A percentile compares a stretch with the other conserved stretches of the same genome.
Conservation (phyloP, 73 alveolate species). For the Diophrys appendiculata region DNA sequence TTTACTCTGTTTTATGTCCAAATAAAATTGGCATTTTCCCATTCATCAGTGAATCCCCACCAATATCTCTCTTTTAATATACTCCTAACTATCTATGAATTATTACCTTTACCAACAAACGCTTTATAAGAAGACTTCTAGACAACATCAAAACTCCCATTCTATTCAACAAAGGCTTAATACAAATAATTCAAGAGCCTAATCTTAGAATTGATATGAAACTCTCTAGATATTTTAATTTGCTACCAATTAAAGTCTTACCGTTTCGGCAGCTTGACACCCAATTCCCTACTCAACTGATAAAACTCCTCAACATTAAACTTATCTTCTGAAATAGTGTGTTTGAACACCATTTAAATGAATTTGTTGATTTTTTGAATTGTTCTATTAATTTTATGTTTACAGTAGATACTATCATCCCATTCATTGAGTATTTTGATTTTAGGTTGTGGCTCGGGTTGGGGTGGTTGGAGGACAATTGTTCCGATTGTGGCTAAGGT, state of each 20-base stretch:
- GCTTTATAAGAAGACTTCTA: not conserved
- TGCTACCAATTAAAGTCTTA: not conserved
- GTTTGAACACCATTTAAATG: not conserved
- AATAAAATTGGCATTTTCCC: conserved; percentile 47
- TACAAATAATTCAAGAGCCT: too few species aligned
- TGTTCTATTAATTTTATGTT: not conserved
- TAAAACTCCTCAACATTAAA: not conserved
- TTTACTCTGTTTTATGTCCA: conserved; percentile 54
- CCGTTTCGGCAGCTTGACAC: not conserved
- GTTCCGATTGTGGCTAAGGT: too few species aligned
- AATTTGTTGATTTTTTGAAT: too few species aligned
- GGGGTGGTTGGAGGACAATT: not conserved
- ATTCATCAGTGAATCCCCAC: conserved; percentile 46
- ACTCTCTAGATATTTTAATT: not conserved
- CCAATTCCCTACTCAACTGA: not conserved
- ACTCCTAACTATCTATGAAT: conserved; percentile 32
- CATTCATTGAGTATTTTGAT: not conserved
- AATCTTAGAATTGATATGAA: not conserved
- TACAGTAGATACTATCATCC: not conserved
- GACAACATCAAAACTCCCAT: not conserved
- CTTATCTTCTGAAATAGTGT: not conserved
- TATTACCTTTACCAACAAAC: conserved; percentile 49
- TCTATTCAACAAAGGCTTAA: not conserved
- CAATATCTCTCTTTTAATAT: conserved; percentile 48
- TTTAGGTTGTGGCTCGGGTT: not conserved